These are phyloP conservation scores for Penstemon barbatus DNA, from an alignment of 257 asterid species.

Conservation along the genomic window DNA sequence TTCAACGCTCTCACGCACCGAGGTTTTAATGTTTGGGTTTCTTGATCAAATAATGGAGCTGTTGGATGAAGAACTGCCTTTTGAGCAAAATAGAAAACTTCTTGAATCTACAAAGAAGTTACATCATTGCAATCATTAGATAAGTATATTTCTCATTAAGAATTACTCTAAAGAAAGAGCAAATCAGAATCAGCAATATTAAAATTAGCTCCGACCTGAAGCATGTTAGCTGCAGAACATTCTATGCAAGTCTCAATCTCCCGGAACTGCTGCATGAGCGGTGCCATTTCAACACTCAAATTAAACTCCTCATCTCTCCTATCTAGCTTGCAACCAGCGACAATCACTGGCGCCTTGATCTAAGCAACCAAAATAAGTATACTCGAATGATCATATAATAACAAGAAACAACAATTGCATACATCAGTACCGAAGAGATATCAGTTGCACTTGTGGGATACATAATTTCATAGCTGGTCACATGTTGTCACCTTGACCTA, in stretches of 20 bases:
- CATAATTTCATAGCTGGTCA: conserved; percentile 13
- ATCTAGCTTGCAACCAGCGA: conserved; percentile 96
- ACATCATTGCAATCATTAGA: conserved; percentile 24
- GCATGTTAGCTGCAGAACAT: conserved; percentile 88
- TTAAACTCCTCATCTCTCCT: conserved; percentile 67
- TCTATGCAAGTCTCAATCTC: conserved; percentile 95
- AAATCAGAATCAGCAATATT: conserved; percentile 14
- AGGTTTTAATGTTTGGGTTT: conserved; percentile 78
- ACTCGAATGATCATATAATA: conserved; percentile 16
- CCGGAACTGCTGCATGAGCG: conserved; percentile 90
- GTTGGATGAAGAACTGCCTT: conserved; percentile 99
- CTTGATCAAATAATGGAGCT: conserved; percentile 93
- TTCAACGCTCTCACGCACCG: conserved; percentile 82
- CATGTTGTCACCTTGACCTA: conserved; percentile 7
- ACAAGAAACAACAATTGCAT: conserved; percentile 6
- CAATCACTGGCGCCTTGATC: conserved; percentile 87
- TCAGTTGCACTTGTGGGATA: conserved; percentile 13
- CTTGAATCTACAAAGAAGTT: conserved; percentile 63
- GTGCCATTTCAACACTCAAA: conserved; percentile 72
- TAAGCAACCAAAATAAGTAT: conserved; percentile 36
- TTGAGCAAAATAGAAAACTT: conserved; percentile 89
- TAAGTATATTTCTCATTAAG: conserved; percentile 1
- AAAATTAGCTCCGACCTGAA: conserved; percentile 58
- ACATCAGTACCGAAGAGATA: background rate
- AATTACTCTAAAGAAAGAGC: conserved; percentile 1